A percentile compares a stretch with the other conserved stretches of the same genome.
Evolutionary conservation across 2,329 filamentous ascomycete species (phyloP).

Genomic region (Neopestalotiopsis sp.): DNA sequence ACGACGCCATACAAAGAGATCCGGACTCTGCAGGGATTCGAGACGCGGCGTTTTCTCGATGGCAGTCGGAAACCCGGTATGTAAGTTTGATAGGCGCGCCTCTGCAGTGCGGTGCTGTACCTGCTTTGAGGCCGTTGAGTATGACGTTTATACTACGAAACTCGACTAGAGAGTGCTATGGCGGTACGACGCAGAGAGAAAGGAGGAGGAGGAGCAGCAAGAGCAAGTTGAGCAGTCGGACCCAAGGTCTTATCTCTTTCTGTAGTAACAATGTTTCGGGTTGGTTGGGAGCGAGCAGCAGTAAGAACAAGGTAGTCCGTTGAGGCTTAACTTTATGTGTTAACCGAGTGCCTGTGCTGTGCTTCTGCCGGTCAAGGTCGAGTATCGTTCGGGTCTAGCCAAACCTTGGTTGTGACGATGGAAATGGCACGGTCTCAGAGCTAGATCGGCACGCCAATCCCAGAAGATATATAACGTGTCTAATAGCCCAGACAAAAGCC

Average conservation of each 20-base stretch:
- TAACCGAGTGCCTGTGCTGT: neutral
- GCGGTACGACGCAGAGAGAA: neutral
- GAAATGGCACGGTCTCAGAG: neutral
- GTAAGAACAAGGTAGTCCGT: neutral
- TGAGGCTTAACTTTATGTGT: neutral
- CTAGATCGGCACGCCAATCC: neutral
- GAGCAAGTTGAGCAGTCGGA: neutral
- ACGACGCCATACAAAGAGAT: slow-evolving; percentile 43
- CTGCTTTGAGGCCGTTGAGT: neutral
- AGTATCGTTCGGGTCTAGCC: neutral
- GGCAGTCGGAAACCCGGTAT: neutral
- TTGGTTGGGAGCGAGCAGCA: neutral
- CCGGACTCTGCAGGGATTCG: neutral
- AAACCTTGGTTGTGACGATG: neutral
- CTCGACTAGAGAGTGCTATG: neutral
- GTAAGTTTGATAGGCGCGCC: neutral
- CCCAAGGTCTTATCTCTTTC: neutral
- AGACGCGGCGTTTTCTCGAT: neutral
- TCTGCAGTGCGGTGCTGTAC: neutral
- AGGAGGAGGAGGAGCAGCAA: neutral
- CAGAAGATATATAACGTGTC: slow-evolving; percentile 1
- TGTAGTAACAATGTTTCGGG: no score
- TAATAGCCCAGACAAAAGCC: neutral
- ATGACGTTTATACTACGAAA: neutral
- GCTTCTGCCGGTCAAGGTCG: neutral